phyloP scores from a whole-genome alignment of 2,329 filamentous ascomycete species.

The Beauveria asiatica region DNA sequence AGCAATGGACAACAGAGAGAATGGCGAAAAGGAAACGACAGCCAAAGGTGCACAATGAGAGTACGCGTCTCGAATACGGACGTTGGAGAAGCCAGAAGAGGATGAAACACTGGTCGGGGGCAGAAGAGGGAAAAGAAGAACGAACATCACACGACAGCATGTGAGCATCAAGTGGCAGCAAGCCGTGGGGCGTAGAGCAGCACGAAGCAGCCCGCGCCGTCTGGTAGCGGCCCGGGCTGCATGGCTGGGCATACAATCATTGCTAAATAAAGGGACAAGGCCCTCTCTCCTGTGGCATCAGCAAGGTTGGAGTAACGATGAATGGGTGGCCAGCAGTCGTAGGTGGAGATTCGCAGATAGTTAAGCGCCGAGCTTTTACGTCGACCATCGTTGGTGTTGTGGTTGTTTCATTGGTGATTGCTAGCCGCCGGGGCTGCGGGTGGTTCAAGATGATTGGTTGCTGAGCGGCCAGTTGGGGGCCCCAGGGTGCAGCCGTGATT shows the following conservation, averaged over 20 bases:
- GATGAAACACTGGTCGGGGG: not conserved
- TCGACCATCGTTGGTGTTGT: not conserved
- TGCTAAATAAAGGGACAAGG: not conserved
- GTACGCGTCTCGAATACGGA: constrained; percentile 2
- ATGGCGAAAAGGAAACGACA: not conserved
- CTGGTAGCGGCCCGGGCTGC: not conserved
- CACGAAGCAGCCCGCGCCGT: not conserved
- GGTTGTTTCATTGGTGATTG: not conserved
- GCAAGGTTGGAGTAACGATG: not conserved
- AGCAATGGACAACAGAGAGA: not conserved
- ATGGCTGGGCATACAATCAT: not conserved
- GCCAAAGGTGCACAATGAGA: constrained; percentile 3
- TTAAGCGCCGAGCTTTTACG: constrained; percentile 3
- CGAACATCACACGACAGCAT: constrained; percentile 2
- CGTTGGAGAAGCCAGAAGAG: not conserved
- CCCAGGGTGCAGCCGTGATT: not conserved
- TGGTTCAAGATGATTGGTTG: not conserved
- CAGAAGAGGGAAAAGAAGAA: not conserved
- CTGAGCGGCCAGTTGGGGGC: not conserved
- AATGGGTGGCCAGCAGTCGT: not conserved
- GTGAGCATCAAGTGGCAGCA: constrained; percentile 10
- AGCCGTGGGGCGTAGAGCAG: not conserved
- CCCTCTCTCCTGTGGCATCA: not conserved
- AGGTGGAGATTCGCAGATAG: not conserved
- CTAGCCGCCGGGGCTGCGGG: constrained; percentile 1